Base-by-base conservation (phyloP, 2,329 filamentous ascomycete genomes). In the Allantophomopsis cytisporea region DNA sequence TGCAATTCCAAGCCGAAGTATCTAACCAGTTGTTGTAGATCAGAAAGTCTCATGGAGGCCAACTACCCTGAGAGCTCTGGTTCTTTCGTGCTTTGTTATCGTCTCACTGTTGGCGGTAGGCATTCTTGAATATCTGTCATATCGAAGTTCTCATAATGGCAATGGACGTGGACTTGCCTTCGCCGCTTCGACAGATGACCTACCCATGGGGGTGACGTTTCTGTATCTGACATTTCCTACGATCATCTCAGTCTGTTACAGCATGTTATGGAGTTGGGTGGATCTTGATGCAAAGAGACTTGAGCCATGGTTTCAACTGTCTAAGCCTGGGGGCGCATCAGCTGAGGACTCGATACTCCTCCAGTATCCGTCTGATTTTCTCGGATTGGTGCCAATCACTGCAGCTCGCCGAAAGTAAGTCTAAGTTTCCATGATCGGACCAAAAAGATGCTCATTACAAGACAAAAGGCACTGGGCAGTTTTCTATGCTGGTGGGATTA, bases 301-400 rank as follows among this genome's bases (percentile, higher is more conserved):
- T 35, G 73, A 80, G 28, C 74, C 75, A 0, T 80, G 68, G 59
- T 65, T 74, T 10, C 70, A 77, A 16, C 40, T 80, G 1, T 75
- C 71, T 0, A 66, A 62, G 8, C 12, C 47, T 0, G 46, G 50
- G 0, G 73, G 73, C 0, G 67, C 67, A 0, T 46, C 46, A 0
- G 70, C 60, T 0, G 52, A 58, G 5, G 47, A 69, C 1, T 73
- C 70, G 0, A 13, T 80, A 0, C 54, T 74, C 0, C 37, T 80
- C 0, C 60, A 66, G 0, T 80, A 80, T 31, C 73, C 73, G 0
- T 66, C 65, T 41, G 61, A 67, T 33, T 64, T 66, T 41, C 36
- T 69, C 0, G 60, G 61, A 0, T 56, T 62, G 0, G 56, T 69
- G 1, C 66, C 66, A 0, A 41, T 66, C 1, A 56, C 48, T 8